Conservation (phyloP, 1,284 basidiomycete genomes). For the Mycena sp. region DNA sequence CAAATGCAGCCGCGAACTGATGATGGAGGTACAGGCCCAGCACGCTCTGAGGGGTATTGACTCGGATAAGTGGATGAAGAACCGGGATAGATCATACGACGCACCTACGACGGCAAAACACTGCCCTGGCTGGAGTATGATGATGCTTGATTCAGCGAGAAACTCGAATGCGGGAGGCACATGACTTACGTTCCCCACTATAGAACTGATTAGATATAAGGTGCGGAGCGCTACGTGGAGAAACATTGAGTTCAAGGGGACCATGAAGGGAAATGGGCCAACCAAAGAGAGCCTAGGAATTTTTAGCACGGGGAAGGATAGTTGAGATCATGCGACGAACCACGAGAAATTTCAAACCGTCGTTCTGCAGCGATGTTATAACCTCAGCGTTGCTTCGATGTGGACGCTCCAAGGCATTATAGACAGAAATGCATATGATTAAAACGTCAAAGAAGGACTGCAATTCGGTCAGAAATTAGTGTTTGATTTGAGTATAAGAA, state of each 20-base stretch:
- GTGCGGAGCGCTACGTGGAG: background rate
- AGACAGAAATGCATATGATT: constrained; percentile 1
- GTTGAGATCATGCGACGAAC: background rate
- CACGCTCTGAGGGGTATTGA: constrained; percentile 2
- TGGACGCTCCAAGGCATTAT: constrained; percentile 14
- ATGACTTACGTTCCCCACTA: constrained; percentile 1
- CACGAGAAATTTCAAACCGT: constrained; percentile 9
- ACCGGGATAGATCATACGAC: background rate
- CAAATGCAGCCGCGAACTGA: constrained; percentile 10
- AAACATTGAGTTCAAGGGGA: too few species aligned
- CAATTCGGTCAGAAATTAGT: background rate
- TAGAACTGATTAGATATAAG: background rate
- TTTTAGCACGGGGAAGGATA: background rate
- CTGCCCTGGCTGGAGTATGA: constrained; percentile 2
- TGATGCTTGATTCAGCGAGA: background rate
- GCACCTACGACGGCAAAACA: constrained; percentile 7
- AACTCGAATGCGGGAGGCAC: background rate
- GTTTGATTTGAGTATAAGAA: background rate
- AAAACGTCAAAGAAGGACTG: constrained; percentile 15
- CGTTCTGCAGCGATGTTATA: constrained; percentile 8
- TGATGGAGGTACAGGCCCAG: constrained; percentile 13
- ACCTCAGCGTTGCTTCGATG: constrained; percentile 2
- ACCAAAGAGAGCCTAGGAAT: background rate
- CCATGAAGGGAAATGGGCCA: background rate
- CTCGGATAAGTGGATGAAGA: background rate